phyloP scores from a whole-genome alignment of 163 green algal species.

The Chloromonas sp. region DNA sequence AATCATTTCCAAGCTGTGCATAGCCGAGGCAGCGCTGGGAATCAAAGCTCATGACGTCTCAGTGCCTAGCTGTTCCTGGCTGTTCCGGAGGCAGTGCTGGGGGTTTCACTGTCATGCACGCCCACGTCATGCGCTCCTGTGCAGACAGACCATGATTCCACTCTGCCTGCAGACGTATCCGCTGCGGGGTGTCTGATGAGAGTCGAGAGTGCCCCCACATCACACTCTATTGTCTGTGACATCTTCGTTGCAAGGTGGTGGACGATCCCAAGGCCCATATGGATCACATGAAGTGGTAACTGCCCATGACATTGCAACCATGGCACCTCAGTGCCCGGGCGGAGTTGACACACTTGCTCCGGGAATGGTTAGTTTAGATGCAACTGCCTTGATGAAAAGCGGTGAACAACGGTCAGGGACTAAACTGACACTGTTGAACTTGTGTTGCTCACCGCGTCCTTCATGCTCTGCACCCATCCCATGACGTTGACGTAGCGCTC shows the following conservation, averaged over 20 bases:
- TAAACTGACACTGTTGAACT: too few relatives aligned
- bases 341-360: not conserved
- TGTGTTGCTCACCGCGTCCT: not conserved
- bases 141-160: not conserved
- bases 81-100: not conserved
- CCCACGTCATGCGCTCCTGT: not conserved
- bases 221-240: not conserved
- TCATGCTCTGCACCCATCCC: constrained; percentile 7
- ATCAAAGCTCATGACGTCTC: not conserved
- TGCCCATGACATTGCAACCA: not conserved
- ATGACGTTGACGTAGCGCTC: not conserved
- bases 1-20: not conserved
- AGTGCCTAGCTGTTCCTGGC: not conserved
- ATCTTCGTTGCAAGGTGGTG: too few relatives aligned
- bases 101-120: not conserved
- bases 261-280: too few relatives aligned
- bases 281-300: too few relatives aligned
- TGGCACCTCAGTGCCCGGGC: not conserved
- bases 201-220: not conserved
- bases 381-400: not conserved
- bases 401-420: too few relatives aligned
- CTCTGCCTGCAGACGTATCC: not conserved
- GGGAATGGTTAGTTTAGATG: not conserved
- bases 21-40: not conserved
- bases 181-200: not conserved